phyloP scores from a whole-genome alignment of 345 rosid species.

The Excoecaria agallocha region DNA sequence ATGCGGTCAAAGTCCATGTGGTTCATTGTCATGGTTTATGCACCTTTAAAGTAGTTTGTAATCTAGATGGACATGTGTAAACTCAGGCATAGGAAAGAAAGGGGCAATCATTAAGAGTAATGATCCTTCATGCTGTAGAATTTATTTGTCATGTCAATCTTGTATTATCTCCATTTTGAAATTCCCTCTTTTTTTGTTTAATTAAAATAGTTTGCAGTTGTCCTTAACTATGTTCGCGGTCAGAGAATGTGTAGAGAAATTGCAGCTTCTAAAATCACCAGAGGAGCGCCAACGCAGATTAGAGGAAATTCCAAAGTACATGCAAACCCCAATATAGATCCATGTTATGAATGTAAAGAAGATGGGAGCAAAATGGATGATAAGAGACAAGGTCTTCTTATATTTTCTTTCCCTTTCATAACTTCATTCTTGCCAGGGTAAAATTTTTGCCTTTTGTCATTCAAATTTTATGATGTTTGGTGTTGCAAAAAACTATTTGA shows the following conservation, averaged over 20 bases:
- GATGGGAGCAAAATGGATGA: conserved; percentile 67
- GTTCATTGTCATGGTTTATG: no score
- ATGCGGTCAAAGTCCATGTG: no score
- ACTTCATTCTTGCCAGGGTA: not conserved
- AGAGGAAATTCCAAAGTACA: conserved; percentile 92
- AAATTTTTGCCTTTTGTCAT: conserved; percentile 6
- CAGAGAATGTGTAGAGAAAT: conserved; percentile 97
- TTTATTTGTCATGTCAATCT: not conserved
- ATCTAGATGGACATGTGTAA: not conserved
- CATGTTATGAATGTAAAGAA: conserved; percentile 82
- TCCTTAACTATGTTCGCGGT: conserved; percentile 81
- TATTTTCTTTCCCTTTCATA: not conserved
- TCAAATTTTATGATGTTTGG: conserved; percentile 21
- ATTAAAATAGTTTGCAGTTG: conserved; percentile 4
- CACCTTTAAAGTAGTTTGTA: no score
- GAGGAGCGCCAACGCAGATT: conserved; percentile 92
- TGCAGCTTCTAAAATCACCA: conserved; percentile 89
- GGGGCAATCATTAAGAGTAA: not conserved
- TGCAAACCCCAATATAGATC: conserved; percentile 97
- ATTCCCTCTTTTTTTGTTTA: not conserved
- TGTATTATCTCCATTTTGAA: not conserved
- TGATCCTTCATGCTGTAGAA: not conserved
- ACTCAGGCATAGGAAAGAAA: not conserved
- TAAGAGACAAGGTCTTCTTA: conserved; percentile 60
- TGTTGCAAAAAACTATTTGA: conserved; percentile 50